phyloP scores from a whole-genome alignment of 1,139 yeast genomes.

The Lizanozyma gosingica region DNA sequence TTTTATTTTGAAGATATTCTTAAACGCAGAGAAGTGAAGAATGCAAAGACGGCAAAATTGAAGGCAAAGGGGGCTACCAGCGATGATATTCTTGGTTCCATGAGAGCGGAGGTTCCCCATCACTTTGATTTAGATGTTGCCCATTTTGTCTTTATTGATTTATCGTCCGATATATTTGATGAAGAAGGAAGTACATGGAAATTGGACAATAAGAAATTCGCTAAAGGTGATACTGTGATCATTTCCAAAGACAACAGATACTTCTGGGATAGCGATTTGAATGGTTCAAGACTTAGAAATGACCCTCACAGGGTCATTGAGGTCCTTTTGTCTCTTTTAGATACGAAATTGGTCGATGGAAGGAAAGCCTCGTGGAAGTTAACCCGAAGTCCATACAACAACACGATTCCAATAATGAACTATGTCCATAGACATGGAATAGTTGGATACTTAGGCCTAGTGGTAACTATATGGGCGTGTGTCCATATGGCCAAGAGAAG shows the following conservation, averaged over 20 bases:
- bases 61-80: conserved; percentile 35
- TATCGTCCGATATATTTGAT: conserved; percentile 12
- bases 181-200: not conserved
- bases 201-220: not conserved
- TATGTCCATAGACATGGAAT: conserved; percentile 35
- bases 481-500: conserved; percentile 3
- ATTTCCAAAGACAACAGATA: conserved; percentile 22
- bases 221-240: conserved; percentile 18
- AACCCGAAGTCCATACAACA: conserved; percentile 38
- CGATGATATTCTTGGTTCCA: conserved; percentile 30
- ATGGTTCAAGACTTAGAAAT: conserved; percentile 21
- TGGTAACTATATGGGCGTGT: conserved; percentile 6
- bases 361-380: conserved; percentile 14
- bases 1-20: conserved; percentile 33
- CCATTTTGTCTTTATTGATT: conserved; percentile 44
- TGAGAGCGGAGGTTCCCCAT: conserved; percentile 44
- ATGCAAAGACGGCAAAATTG: conserved; percentile 30
- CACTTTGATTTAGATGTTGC: conserved; percentile 34
- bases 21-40: conserved; percentile 33
- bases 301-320: conserved; percentile 21
- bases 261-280: conserved; percentile 25
- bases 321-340: conserved; percentile 25
- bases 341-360: conserved; percentile 14
- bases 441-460: conserved; percentile 29
- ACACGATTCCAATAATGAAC: conserved; percentile 32